A percentile compares a stretch with the other conserved stretches of the same genome.
These are phyloP conservation scores for Camellia japonica DNA, from an alignment of 148 eudicot species.

Conservation along the genomic window DNA sequence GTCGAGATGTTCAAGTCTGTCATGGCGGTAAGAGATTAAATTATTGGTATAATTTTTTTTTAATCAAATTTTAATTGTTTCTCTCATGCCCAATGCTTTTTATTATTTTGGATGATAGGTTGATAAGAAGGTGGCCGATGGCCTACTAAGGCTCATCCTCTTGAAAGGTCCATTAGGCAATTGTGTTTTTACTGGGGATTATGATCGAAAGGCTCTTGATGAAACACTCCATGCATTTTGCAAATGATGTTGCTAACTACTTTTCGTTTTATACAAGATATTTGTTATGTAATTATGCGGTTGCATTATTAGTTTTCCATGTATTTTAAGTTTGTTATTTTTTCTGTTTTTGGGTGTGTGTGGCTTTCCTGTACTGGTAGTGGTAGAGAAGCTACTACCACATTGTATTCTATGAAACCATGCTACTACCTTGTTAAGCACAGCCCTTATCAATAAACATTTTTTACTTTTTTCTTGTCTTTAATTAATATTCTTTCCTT, in stretches of 20 bases:
- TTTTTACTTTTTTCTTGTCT: not conserved
- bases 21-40: slow-evolving; percentile 74
- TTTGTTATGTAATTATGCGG: not conserved
- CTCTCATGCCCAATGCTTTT: not conserved
- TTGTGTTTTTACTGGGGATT: slow-evolving; percentile 91
- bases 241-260: slow-evolving; percentile 48
- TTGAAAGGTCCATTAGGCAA: slow-evolving; percentile 86
- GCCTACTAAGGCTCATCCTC: slow-evolving; percentile 88
- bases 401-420: not conserved
- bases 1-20: slow-evolving; percentile 91
- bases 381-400: not conserved
- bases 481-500: not conserved
- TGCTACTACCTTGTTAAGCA: not conserved
- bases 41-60: not conserved
- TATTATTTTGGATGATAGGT: slow-evolving; percentile 48
- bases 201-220: slow-evolving; percentile 73
- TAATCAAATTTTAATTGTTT: not conserved
- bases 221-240: slow-evolving; percentile 81
- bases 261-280: not conserved
- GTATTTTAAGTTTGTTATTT: not conserved
- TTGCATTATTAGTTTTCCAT: not conserved
- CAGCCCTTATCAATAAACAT: slow-evolving; percentile 4
- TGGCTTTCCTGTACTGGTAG: not conserved
- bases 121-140: slow-evolving; percentile 98
- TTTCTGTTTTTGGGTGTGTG: not conserved